Percentiles rank a stretch among this genome's conserved stretches.
phyloP scores from a whole-genome alignment of 2,329 filamentous ascomycete species.

The Arthrinium phaeospermum region DNA sequence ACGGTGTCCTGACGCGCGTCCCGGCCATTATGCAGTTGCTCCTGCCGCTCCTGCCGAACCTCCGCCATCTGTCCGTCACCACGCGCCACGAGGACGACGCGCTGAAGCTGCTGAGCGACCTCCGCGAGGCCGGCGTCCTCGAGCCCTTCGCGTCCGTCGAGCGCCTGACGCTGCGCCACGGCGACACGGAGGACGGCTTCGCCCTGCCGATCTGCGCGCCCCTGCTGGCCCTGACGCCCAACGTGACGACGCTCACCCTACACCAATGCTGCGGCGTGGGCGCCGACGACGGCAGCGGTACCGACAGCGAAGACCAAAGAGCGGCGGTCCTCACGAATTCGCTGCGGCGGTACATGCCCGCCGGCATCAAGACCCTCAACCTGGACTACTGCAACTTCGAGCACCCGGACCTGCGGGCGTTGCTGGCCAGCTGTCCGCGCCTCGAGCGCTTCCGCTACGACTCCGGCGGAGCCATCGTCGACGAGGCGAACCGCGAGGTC shows the following conservation, averaged over 20 bases:
- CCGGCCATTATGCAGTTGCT: not conserved
- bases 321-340: not conserved
- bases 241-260: not conserved
- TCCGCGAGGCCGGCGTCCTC: not conserved
- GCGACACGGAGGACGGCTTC: not conserved
- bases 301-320: not conserved
- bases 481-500: not conserved
- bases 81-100: not conserved
- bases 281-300: not conserved
- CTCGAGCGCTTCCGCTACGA: not conserved
- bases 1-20: not conserved
- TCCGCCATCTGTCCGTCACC: not conserved
- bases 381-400: not conserved
- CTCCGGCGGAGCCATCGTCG: not conserved
- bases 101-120: not conserved
- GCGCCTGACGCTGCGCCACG: not conserved
- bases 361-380: not conserved
- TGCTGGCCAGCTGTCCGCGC: not conserved
- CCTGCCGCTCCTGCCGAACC: not conserved
- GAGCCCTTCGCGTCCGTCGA: not conserved
- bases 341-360: not conserved
- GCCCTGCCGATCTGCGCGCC: not conserved
- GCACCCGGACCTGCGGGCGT: not conserved
- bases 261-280: not conserved
- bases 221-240: not conserved